Conservation (phyloP, 225 moss, liverwort and hornwort genomes). For the Straminergon stramineum region DNA sequence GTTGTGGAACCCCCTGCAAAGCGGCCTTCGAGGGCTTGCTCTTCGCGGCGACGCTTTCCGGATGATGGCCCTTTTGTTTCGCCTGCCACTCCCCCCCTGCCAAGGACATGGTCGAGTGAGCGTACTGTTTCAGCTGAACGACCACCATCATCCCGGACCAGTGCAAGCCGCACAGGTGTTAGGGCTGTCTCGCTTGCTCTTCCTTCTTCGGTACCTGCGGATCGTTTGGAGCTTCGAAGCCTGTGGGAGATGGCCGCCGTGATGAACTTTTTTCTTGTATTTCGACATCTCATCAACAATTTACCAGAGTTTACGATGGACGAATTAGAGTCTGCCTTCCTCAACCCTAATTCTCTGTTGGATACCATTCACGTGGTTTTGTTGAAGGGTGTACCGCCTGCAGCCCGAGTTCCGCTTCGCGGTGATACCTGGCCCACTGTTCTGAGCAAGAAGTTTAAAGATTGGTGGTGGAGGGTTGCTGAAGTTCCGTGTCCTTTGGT, state of each 20-base stretch:
- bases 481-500: constrained; percentile 76
- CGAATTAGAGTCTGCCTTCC: constrained; percentile 75
- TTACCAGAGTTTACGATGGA: constrained; percentile 80
- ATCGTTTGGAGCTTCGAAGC: constrained; percentile 24
- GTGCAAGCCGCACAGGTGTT: constrained; percentile 24
- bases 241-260: constrained; percentile 49
- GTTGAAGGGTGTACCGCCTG: constrained; percentile 89
- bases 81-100: not conserved
- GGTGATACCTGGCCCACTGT: constrained; percentile 94
- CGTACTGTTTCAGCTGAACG: not conserved
- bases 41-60: constrained; percentile 20
- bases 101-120: not conserved
- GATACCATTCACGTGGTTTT: constrained; percentile 79
- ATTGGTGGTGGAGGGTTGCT: constrained; percentile 93
- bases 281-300: constrained; percentile 75
- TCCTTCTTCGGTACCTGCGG: not conserved
- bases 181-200: constrained; percentile 20
- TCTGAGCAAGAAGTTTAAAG: constrained; percentile 86
- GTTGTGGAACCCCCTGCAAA: constrained; percentile 11
- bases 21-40: constrained; percentile 51
- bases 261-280: constrained; percentile 49
- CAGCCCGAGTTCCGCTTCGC: constrained; percentile 78
- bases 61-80: constrained; percentile 1
- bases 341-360: constrained; percentile 71
- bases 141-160: constrained; percentile 7